Conservation (phyloP, 2,329 filamentous ascomycete genomes). For the Magnaporthiopsis rhizophila region DNA sequence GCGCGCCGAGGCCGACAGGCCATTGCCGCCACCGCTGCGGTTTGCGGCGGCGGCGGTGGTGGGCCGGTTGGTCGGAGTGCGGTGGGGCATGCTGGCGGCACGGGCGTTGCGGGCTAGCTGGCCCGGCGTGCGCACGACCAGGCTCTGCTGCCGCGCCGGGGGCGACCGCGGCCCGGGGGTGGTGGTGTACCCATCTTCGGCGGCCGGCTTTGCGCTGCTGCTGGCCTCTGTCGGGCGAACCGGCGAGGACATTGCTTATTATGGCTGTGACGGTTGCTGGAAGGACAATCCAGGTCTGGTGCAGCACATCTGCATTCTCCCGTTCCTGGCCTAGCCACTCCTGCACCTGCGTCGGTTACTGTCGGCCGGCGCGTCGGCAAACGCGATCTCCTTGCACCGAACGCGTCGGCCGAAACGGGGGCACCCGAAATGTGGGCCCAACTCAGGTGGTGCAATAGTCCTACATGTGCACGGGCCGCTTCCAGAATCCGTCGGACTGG, state of each 20-base stretch:
- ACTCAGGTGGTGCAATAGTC: too few relatives aligned
- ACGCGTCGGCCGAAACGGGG: too few relatives aligned
- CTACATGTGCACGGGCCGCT: too few relatives aligned
- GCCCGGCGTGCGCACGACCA: slow-evolving; percentile 4
- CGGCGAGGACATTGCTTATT: too few relatives aligned
- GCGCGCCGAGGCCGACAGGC: slow-evolving; percentile 37
- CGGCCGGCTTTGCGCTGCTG: too few relatives aligned
- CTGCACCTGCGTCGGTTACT: background rate
- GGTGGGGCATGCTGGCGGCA: slow-evolving; percentile 14
- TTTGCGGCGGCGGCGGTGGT: slow-evolving; percentile 21
- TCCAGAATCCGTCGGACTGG: too few relatives aligned
- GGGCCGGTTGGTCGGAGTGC: slow-evolving; percentile 20
- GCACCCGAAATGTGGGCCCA: too few relatives aligned
- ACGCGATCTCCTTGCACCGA: too few relatives aligned
- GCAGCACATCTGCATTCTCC: background rate
- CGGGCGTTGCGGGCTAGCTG: background rate
- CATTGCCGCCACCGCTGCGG: slow-evolving; percentile 28
- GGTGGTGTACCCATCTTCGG: background rate
- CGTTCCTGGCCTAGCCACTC: background rate
- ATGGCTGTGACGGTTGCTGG: too few relatives aligned
- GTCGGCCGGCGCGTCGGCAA: too few relatives aligned
- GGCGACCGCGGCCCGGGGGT: background rate
- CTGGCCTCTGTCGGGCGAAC: too few relatives aligned
- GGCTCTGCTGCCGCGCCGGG: background rate
- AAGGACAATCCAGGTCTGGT: too few relatives aligned